phyloP scores from a whole-genome alignment of 768 basidiomycete species.

The Boletus pseudopeckii region DNA sequence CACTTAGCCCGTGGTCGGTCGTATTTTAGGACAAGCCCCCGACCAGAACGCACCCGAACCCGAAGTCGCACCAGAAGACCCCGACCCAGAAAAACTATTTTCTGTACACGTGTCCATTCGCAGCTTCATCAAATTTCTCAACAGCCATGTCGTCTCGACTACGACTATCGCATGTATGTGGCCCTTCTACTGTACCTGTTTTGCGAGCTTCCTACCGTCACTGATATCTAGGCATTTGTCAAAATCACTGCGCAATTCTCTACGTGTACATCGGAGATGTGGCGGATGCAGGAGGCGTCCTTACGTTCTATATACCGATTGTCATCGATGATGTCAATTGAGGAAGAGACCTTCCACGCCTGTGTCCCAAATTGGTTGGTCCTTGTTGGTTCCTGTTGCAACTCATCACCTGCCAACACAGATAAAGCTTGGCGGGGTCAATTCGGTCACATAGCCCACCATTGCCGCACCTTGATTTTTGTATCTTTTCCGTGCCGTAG shows the following conservation, averaged over 20 bases:
- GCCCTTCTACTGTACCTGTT: neutral
- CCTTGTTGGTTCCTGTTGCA: neutral
- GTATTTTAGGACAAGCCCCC: constrained; percentile 21
- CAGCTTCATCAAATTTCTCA: constrained; percentile 79
- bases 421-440: neutral
- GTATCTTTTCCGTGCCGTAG: too few relatives aligned
- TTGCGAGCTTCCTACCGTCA: neutral
- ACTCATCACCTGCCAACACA: neutral
- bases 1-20: constrained; percentile 1
- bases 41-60: constrained; percentile 34
- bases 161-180: constrained; percentile 81
- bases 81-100: constrained; percentile 57
- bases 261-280: constrained; percentile 87
- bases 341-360: neutral
- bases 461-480: neutral
- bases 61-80: constrained; percentile 33
- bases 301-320: constrained; percentile 87
- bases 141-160: constrained; percentile 73
- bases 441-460: neutral
- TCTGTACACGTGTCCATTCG: constrained; percentile 67
- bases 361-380: neutral
- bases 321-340: constrained; percentile 54
- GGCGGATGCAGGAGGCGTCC: constrained; percentile 74
- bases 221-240: constrained; percentile 62
- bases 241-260: constrained; percentile 78